phyloP scores from a whole-genome alignment of 75 land plant species.

The Cryptomeria japonica region DNA sequence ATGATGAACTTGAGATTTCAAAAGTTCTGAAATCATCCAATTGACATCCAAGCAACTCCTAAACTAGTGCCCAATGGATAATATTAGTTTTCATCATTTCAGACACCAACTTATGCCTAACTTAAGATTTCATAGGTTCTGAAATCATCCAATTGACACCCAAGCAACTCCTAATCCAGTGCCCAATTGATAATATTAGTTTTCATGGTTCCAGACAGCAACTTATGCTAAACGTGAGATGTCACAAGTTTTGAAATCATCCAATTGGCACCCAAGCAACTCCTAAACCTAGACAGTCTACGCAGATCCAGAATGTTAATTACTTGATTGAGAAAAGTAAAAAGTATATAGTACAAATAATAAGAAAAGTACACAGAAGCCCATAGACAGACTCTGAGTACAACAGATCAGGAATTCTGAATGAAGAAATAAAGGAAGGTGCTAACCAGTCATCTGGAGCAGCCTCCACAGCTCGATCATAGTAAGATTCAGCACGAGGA shows the following conservation, averaged over 20 bases:
- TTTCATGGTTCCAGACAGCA: not conserved
- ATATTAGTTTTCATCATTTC: not conserved
- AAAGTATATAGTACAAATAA: not conserved
- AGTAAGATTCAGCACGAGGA: constrained; percentile 45
- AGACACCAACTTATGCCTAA: not conserved
- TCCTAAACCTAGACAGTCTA: not conserved
- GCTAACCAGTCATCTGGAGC: constrained; percentile 53
- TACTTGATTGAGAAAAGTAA: not conserved
- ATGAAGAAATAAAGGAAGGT: not conserved
- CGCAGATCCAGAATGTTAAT: not conserved
- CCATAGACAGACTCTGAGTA: not conserved
- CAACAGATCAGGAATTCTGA: not conserved
- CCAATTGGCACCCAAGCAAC: too few relatives aligned
- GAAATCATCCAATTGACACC: not conserved
- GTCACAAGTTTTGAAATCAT: too few relatives aligned
- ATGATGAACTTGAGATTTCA: not conserved
- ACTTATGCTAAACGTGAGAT: not conserved
- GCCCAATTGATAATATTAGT: not conserved
- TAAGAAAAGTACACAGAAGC: not conserved
- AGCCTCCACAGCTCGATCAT: constrained; percentile 54
- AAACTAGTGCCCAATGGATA: not conserved
- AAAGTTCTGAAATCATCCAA: too few relatives aligned
- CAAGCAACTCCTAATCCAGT: not conserved
- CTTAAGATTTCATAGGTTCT: not conserved
- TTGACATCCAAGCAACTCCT: too few relatives aligned